Evolutionary conservation across 257 asterid genomes (phyloP).

Genomic region (Solanum lycopersicoides): DNA sequence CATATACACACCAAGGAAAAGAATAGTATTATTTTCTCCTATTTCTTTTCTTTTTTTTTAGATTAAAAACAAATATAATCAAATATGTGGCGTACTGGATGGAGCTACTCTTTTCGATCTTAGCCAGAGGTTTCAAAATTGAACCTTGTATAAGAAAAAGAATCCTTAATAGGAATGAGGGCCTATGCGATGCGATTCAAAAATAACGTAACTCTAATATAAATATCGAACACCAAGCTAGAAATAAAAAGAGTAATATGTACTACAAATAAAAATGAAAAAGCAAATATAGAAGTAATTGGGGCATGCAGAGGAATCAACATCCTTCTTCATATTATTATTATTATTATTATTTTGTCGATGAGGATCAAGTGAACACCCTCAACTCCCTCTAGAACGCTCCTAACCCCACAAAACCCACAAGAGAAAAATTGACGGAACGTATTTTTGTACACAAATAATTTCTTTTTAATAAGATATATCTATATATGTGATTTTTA

Average conservation of each 20-base stretch:
- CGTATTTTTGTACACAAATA: too few relatives aligned
- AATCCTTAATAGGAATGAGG: too few relatives aligned
- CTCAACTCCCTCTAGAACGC: too few relatives aligned
- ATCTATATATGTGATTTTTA: too few relatives aligned
- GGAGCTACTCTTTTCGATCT: neutral
- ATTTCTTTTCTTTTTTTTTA: neutral
- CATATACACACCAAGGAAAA: neutral
- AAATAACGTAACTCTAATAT: too few relatives aligned
- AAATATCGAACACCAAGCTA: neutral
- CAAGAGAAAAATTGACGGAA: neutral
- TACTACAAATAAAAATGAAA: too few relatives aligned
- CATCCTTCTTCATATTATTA: neutral
- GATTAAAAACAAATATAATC: neutral
- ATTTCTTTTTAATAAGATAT: too few relatives aligned
- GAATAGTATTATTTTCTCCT: neutral
- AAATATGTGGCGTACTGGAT: neutral
- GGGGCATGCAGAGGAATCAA: neutral
- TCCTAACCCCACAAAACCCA: neutral
- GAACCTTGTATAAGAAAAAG: too few relatives aligned
- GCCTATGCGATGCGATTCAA: accelerated
- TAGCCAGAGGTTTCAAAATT: too few relatives aligned
- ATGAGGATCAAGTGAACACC: too few relatives aligned
- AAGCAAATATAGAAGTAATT: neutral
- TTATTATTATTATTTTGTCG: too few relatives aligned
- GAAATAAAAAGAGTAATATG: too few relatives aligned